phyloP scores from a whole-genome alignment of 2,329 filamentous ascomycete genomes.

The Penicillium sp. region DNA sequence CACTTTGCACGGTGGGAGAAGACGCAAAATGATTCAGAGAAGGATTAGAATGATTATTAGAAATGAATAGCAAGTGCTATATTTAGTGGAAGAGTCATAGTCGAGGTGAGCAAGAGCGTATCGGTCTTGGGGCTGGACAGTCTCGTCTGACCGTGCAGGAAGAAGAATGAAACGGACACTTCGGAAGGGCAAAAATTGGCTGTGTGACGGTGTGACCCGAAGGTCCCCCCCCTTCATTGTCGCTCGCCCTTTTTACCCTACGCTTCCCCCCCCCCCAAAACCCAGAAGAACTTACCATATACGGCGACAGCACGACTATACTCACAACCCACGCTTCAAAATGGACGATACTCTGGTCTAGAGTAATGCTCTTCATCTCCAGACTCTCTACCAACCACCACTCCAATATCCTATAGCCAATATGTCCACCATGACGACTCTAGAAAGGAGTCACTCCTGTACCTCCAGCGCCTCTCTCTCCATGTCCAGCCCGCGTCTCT shows the following conservation, averaged over 20 bases:
- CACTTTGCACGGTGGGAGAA: not conserved
- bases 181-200: constrained; percentile 4
- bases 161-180: not conserved
- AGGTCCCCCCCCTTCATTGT: constrained; percentile 8
- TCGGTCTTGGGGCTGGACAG: not conserved
- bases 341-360: constrained; percentile 18
- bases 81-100: not conserved
- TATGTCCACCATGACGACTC: constrained; percentile 37
- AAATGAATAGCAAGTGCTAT: not conserved
- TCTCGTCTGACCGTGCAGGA: not conserved
- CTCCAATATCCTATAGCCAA: constrained; percentile 6
- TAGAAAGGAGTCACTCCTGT: constrained; percentile 42
- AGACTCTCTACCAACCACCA: not conserved
- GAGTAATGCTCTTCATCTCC: constrained; percentile 2
- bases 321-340: constrained; percentile 1
- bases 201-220: constrained; percentile 3
- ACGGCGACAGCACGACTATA: not conserved
- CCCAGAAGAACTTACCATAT: not conserved
- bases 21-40: not conserved
- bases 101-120: not conserved
- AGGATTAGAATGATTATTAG: not conserved
- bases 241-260: constrained; percentile 16
- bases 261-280: constrained; percentile 10
- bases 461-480: constrained; percentile 42
- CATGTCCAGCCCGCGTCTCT: constrained; percentile 40